Conservation (phyloP, 495 filamentous ascomycete genomes). For the Trichoderma virens region DNA sequence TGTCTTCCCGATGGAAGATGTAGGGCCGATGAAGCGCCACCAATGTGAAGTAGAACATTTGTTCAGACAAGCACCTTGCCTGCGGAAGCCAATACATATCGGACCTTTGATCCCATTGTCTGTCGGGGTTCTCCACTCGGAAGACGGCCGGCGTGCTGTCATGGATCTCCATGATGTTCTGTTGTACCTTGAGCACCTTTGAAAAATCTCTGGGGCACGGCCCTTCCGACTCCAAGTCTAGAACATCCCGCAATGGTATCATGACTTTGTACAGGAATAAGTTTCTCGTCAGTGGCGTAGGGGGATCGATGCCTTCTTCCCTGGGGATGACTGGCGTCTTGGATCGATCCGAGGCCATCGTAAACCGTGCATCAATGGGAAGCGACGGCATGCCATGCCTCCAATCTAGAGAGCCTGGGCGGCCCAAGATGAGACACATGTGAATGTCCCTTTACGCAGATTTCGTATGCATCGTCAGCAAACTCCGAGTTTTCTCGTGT, state of each 20-base stretch:
- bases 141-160: constrained; percentile 43
- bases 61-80: constrained; percentile 38
- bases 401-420: constrained; percentile 47
- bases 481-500: not conserved
- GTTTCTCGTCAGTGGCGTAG: constrained; percentile 34
- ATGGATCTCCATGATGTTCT: constrained; percentile 38
- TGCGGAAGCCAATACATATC: constrained; percentile 47
- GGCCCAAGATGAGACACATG: constrained; percentile 50
- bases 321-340: constrained; percentile 28
- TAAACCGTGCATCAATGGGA: constrained; percentile 30
- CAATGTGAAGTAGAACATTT: constrained; percentile 42
- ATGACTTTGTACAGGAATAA: constrained; percentile 30
- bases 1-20: constrained; percentile 48
- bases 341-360: constrained; percentile 21
- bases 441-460: constrained; percentile 39
- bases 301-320: constrained; percentile 28
- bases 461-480: not conserved
- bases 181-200: constrained; percentile 46
- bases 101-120: constrained; percentile 39
- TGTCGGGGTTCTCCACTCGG: constrained; percentile 47
- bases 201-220: constrained; percentile 38
- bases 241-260: constrained; percentile 28
- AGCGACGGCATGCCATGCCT: constrained; percentile 31
- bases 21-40: constrained; percentile 57
- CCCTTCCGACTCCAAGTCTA: constrained; percentile 44